Base-by-base conservation (phyloP, 179 eudicot species). In the Nepenthes alata region DNA sequence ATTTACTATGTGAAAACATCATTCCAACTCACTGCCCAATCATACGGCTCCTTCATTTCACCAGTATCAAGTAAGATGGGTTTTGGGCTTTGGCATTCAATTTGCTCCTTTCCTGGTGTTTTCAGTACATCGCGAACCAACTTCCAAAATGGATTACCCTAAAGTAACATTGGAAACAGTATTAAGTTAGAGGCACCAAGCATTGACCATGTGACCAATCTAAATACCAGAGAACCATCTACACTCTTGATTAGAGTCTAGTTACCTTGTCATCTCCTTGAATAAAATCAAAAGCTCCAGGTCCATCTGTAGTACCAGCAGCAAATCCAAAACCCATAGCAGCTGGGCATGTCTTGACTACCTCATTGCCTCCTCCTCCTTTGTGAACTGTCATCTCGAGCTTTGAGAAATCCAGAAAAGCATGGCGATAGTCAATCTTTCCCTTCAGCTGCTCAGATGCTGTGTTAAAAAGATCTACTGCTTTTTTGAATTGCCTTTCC, bases 311-410 rank as follows among this genome's bases (percentile, higher is more conserved):
- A 14, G 98, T 91, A 65, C 98, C 98, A 37, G 98, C 98, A 67
- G 98, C 98, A 78, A 93, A 93, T 61, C 81, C 97, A 76, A 93
- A 93, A 25, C 98, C 98, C 98, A 89, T 87, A 45, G 97, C 96
- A 60, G 98, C 98, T 52, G 97, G 98, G 60, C 98, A 93, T 35
- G 97, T 93, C 74, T 78, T 83, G 35, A 83, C 90, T 37, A 58
- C 76, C 51, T 85, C 82, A 74, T 14, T 61, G 11, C 78, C 80
- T 50, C 88, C 95, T 61, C 80, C 93, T 48, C 72, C 67, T 68
- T 76, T 81, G 51, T 80, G 69, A 58, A 84, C 63, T 16, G 81
- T 77, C 57, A 91, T 93, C 65, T 84, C 81, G 63, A 93, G 88
- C 59, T 85, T 82, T 13, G 98, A 81, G 77, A 89, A 82, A 68